Conservation (phyloP, 2,329 filamentous ascomycete genomes). For the Colletotrichum truncatum region DNA sequence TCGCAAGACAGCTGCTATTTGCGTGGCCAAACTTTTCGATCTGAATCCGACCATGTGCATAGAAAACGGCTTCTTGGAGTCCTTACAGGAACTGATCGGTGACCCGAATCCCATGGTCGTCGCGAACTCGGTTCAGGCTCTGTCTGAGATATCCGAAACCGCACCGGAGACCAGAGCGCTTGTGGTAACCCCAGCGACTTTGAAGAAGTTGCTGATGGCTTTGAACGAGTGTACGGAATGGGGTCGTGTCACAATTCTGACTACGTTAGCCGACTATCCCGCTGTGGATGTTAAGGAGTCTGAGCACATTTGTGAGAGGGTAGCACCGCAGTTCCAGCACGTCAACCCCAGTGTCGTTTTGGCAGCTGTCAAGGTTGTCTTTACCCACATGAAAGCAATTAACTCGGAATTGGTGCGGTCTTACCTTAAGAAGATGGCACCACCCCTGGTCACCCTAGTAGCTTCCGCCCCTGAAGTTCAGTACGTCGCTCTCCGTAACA, state of each 20-base stretch:
- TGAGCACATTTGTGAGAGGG: conserved; percentile 97
- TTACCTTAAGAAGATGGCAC: conserved; percentile 98
- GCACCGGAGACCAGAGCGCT: conserved; percentile 91
- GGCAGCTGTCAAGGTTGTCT: conserved; percentile 97
- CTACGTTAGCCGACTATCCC: conserved; percentile 88
- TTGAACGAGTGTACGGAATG: conserved; percentile 99
- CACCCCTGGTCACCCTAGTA: conserved; percentile 91
- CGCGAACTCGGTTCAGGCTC: conserved; percentile 93
- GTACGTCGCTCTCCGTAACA: conserved; percentile 95
- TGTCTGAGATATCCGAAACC: conserved; percentile 90
- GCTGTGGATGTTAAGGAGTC: conserved; percentile 92
- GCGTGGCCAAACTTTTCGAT: conserved; percentile 97
- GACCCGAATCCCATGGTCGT: conserved; percentile 99
- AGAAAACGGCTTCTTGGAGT: conserved; percentile 96
- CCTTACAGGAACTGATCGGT: conserved; percentile 92
- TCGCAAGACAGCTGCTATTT: conserved; percentile 96
- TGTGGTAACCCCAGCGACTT: conserved; percentile 79
- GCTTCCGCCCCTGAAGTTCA: conserved; percentile 97
- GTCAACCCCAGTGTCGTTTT: conserved; percentile 97
- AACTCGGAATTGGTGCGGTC: conserved; percentile 81
- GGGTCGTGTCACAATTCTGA: conserved; percentile 93
- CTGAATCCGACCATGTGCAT: conserved; percentile 92
- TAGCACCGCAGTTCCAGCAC: conserved; percentile 96
- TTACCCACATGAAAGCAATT: conserved; percentile 91
- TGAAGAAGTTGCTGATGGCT: conserved; percentile 97